Evolutionary conservation across 164 flowering plant genomes (phyloP).

Genomic region (Magnolia kwangsiensis): DNA sequence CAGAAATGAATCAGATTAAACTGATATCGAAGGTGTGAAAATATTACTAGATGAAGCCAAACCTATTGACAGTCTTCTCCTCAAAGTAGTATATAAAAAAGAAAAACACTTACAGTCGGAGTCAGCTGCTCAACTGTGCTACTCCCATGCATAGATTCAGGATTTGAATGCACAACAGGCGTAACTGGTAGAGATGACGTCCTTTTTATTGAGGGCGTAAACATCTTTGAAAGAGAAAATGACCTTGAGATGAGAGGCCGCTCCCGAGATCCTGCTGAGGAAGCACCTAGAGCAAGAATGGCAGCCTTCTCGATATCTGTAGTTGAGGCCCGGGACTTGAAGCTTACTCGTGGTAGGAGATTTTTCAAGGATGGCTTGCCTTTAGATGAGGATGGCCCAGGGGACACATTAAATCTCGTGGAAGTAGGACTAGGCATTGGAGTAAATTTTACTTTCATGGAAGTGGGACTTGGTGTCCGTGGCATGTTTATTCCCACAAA

Average conservation of each 20-base stretch:
- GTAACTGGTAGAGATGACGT: conserved; percentile 83
- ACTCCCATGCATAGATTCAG: conserved; percentile 68
- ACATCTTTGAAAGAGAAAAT: conserved; percentile 60
- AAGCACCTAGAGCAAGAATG: conserved; percentile 42
- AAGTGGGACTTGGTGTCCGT: conserved; percentile 34
- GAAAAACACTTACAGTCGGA: conserved; percentile 41
- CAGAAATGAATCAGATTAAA: neutral
- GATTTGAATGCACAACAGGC: conserved; percentile 70
- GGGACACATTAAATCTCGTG: conserved; percentile 25
- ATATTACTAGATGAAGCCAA: neutral
- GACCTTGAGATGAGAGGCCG: conserved; percentile 48
- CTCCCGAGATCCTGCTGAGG: conserved; percentile 29
- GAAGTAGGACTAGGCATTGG: conserved; percentile 45
- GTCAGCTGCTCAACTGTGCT: conserved; percentile 20
- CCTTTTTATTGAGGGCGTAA: conserved; percentile 46
- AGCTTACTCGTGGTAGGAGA: conserved; percentile 68
- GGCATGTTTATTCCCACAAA: conserved; percentile 42
- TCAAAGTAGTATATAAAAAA: neutral
- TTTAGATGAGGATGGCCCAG: conserved; percentile 44
- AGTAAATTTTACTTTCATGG: conserved; percentile 41
- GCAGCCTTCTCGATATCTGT: conserved; percentile 75
- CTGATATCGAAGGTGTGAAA: neutral
- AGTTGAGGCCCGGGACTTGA: conserved; percentile 44
- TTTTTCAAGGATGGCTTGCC: conserved; percentile 46
- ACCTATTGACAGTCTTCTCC: neutral